phyloP scores from a whole-genome alignment of 2,329 filamentous ascomycete species.

The Gnomoniopsis sp. region DNA sequence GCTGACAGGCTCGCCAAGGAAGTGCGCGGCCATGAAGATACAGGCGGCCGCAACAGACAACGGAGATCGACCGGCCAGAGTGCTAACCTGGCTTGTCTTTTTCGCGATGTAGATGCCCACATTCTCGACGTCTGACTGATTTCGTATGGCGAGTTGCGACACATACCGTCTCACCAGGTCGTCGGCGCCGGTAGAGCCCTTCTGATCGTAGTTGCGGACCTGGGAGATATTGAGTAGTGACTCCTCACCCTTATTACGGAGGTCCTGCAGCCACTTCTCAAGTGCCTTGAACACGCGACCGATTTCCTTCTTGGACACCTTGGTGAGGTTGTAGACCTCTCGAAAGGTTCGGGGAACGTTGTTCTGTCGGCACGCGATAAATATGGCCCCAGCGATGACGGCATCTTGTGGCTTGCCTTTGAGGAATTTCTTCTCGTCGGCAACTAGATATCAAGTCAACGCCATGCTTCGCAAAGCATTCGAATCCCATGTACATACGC shows the following conservation, averaged over 20 bases:
- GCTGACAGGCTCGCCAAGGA: constrained; percentile 74
- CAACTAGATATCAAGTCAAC: constrained; percentile 37
- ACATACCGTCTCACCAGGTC: constrained; percentile 90
- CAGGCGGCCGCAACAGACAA: constrained; percentile 91
- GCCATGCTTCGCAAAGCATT: background rate
- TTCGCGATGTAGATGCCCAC: constrained; percentile 76
- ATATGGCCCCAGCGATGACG: constrained; percentile 93
- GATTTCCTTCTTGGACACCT: constrained; percentile 96
- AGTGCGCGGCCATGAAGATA: constrained; percentile 91
- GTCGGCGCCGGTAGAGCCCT: constrained; percentile 72
- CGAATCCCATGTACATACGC: constrained; percentile 27
- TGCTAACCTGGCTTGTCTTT: constrained; percentile 71
- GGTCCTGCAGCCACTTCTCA: constrained; percentile 79
- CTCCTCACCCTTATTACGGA: constrained; percentile 60
- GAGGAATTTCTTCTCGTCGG: constrained; percentile 88
- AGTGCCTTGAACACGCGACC: constrained; percentile 91
- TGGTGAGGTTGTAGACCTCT: constrained; percentile 90
- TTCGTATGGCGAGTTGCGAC: constrained; percentile 72
- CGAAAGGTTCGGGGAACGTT: constrained; percentile 85
- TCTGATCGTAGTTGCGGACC: constrained; percentile 69
- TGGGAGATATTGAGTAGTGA: constrained; percentile 49
- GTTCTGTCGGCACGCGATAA: constrained; percentile 92
- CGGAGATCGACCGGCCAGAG: constrained; percentile 87
- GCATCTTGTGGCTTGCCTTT: constrained; percentile 94
- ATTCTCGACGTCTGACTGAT: constrained; percentile 70